Evolutionary conservation across 1,284 basidiomycete genomes (phyloP), one percentile per base, ranked within the genome.

Genomic region (Sporisorium iseilematis-ciliati): DNA sequence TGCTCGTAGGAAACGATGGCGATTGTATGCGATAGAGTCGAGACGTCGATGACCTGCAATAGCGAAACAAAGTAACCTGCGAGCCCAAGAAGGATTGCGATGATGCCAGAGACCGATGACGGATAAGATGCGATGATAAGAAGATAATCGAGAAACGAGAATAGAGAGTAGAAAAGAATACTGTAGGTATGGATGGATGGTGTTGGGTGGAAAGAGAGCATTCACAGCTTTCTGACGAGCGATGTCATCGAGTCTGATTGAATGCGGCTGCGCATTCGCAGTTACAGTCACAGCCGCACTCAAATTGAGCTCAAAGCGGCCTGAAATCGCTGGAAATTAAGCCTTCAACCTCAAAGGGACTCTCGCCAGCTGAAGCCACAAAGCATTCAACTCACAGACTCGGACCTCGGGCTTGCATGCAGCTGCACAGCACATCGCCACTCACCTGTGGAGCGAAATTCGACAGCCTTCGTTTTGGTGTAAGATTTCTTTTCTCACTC

Each of bases 401-500:
- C 48, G 49, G 59, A 10, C 35, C 53, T 57, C 61, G 26, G 57
- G 33, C 14, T 12, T 49, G 46, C 46, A 48, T n/a, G 40, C 53
- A 51, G 49, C 38, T 18, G 20, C 42, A 42, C 42, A 42, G 25
- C 53, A 57, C 59, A 45, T 68, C 29, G 65, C 56, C 60, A 69
- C 66, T 55, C 43, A 25, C 49, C 12, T 42, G 42, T 55, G 20
- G 20, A 10, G 42, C 33, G 18, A 51, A 50, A 46, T 62, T 63
- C 56, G 60, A 46, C 50, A 40, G 25, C 33, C 40, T 59, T 57
- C 60, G n/a, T 12, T n/a, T 12, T 8, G 29, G 10, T 59, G 66
- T 69, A 33, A 69, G 66, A 69, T 69, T 59, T 21, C 18, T 8
- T 3, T 23, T 20, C 18, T 58, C 48, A 59, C 55, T 49, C 55